These are phyloP conservation scores for Chlorella sp. DNA, from an alignment of 139 green algal species.

Conservation along the genomic window DNA sequence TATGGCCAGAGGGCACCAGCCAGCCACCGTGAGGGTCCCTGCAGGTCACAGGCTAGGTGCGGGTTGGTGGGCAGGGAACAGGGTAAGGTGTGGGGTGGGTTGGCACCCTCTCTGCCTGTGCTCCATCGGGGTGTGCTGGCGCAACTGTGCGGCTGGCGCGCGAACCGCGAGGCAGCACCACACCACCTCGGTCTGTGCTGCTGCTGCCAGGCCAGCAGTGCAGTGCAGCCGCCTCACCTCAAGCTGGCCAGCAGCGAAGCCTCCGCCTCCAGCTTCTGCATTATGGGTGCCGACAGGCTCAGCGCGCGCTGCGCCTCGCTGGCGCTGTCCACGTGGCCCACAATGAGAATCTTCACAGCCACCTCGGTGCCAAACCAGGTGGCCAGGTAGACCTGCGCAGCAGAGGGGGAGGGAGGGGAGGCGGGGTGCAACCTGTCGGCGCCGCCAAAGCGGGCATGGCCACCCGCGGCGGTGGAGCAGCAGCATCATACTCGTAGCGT, in stretches of 20 bases:
- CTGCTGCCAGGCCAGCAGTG: too few species aligned
- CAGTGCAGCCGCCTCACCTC: not conserved
- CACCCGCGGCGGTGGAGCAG: too few species aligned
- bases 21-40: not conserved
- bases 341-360: not conserved
- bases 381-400: not conserved
- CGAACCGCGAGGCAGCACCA: too few species aligned
- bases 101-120: too few species aligned
- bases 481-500: too few species aligned
- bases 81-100: too few species aligned
- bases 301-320: not conserved
- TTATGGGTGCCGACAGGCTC: not conserved
- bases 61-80: not conserved
- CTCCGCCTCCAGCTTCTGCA: not conserved
- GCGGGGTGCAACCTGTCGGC: too few species aligned
- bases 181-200: too few species aligned
- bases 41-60: not conserved
- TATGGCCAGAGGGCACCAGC: not conserved
- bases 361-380: not conserved
- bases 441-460: too few species aligned
- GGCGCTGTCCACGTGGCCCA: not conserved
- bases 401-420: too few species aligned
- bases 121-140: too few species aligned
- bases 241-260: conserved; percentile 1
- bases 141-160: too few species aligned